Evolutionary conservation across 2,329 filamentous ascomycete species (phyloP), one percentile per base, ranked within the genome.

Genomic region (Neonectria sp.): DNA sequence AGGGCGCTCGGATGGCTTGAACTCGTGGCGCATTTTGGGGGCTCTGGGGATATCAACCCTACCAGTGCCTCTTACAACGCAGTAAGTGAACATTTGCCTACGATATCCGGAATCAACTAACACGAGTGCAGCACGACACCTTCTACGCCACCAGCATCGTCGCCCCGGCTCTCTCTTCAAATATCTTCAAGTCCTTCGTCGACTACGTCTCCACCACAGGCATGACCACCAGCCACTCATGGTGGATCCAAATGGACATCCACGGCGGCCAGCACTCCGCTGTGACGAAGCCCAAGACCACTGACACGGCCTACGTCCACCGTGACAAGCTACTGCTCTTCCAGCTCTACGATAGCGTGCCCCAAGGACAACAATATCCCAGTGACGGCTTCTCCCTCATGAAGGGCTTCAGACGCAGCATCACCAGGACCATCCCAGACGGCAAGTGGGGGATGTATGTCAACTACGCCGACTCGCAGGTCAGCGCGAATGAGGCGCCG

Each of bases 301-400:
- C 73, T 8, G 73, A 74, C 7, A 79, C 80, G 0, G 77, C 83
- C 2, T 85, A 82, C 66, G 75, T 79, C 0, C 82, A 84, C 68
- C 82, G 81, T 12, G 79, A 83, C 59, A 80, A 83, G 68, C 81
- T 88, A 13, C 81, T 86, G 2, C 83, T 89, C 6, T 86, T 84
- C 63, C 85, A 89, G 71, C 81, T 87, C 59, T 82, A 83, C 63
- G 85, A 88, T 72, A 76, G 81, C 3, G 78, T 77, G 2, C 52
- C 69, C 0, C 55, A 67, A 12, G 70, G 63, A 4, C 29, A 55
- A 1, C 55, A 67, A 9, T 84, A 81, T 58, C 81, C 81, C 0
- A 55, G 69, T 3, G 76, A 78, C 13, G 82, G 82, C 0, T 80
- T 81, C 57, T 55, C 71, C 2, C 69, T 79, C 3, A 72, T 84